Conservation (phyloP, 495 filamentous ascomycete species). For the Glutinoglossum americanum region DNA sequence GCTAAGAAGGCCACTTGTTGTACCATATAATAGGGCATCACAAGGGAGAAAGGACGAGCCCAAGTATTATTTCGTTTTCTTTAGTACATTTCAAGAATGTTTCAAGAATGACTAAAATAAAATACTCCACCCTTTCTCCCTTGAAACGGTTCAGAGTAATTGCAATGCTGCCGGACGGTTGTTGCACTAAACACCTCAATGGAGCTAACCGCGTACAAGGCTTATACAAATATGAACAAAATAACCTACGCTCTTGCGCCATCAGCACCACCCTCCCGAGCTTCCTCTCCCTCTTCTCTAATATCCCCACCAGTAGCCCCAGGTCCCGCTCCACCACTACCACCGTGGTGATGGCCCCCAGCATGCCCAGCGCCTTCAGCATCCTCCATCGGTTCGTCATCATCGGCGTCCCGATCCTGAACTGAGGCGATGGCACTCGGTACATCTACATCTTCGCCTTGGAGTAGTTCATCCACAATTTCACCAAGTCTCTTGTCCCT, state of each 20-base stretch:
- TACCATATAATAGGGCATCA: neutral
- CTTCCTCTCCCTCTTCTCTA: slow-evolving; percentile 67
- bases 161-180: neutral
- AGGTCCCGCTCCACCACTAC: slow-evolving; percentile 58
- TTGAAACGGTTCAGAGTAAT: neutral
- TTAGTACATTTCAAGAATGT: neutral
- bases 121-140: neutral
- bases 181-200: neutral
- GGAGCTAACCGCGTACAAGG: neutral
- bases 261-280: slow-evolving; percentile 81
- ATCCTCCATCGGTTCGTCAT: slow-evolving; percentile 72
- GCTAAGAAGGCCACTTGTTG: neutral
- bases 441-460: slow-evolving; percentile 80
- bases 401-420: slow-evolving; percentile 30
- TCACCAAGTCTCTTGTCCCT: slow-evolving; percentile 63
- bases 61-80: neutral
- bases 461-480: slow-evolving; percentile 61
- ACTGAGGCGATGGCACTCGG: slow-evolving; percentile 49
- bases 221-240: neutral
- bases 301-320: slow-evolving; percentile 79
- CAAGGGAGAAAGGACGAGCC: neutral
- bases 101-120: too few species aligned
- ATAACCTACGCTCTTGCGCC: slow-evolving; percentile 95
- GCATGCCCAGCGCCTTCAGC: slow-evolving; percentile 42
- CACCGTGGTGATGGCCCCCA: slow-evolving; percentile 32